A percentile compares a stretch with the other conserved stretches of the same genome.
Conservation (phyloP, 192 early-diverging fungal species). For the Gryganskiella cystojenkinii region DNA sequence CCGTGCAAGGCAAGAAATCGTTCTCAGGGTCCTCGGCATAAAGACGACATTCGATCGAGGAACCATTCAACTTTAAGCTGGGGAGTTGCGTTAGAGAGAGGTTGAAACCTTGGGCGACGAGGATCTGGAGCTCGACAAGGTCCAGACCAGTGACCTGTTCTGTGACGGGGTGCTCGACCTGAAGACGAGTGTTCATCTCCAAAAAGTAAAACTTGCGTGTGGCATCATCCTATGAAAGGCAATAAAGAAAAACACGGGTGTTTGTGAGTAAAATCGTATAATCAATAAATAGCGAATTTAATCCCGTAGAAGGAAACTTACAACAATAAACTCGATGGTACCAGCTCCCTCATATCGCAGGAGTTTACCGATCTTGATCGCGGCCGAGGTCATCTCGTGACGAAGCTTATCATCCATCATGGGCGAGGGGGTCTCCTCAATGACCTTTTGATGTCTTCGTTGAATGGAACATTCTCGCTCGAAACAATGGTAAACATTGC, state of each 20-base stretch:
- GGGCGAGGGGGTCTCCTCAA: slow-evolving; percentile 70
- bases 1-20: slow-evolving; percentile 67
- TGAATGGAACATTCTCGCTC: slow-evolving; percentile 76
- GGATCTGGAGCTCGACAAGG: slow-evolving; percentile 70
- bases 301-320: slow-evolving; percentile 17
- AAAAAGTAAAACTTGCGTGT: slow-evolving; percentile 69
- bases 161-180: slow-evolving; percentile 75
- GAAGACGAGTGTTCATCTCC: slow-evolving; percentile 75
- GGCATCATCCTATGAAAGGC: slow-evolving; percentile 46
- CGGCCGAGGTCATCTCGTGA: slow-evolving; percentile 57
- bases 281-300: neutral
- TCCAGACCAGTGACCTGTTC: slow-evolving; percentile 70
- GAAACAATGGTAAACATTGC: slow-evolving; percentile 64
- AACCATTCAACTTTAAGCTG: slow-evolving; percentile 52
- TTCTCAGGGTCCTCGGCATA: slow-evolving; percentile 73
- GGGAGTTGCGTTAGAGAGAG: slow-evolving; percentile 41
- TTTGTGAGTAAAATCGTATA: neutral
- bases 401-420: slow-evolving; percentile 56
- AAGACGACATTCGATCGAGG: slow-evolving; percentile 68
- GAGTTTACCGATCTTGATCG: slow-evolving; percentile 59
- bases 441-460: slow-evolving; percentile 73
- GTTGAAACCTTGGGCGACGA: slow-evolving; percentile 62
- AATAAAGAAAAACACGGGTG: neutral
- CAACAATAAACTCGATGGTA: slow-evolving; percentile 73
- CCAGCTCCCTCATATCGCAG: slow-evolving; percentile 67